phyloP scores from a whole-genome alignment of 306 rosid genomes.

The Lathyrus oleraceus region DNA sequence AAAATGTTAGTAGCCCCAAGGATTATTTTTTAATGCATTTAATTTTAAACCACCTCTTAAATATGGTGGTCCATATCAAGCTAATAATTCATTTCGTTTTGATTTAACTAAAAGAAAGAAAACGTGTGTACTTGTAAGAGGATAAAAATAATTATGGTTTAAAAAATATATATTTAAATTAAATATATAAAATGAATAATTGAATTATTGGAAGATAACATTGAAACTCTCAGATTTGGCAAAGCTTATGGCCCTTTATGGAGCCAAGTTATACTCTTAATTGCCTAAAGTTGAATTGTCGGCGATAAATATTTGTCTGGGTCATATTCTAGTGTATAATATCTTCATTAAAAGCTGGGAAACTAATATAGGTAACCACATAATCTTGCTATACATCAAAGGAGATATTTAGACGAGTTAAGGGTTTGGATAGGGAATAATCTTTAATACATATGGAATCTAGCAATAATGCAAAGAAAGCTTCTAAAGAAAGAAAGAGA shows the following conservation, averaged over 20 bases:
- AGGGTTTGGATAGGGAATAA: too few species aligned
- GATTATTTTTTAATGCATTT: constrained; percentile 37
- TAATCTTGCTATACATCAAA: too few species aligned
- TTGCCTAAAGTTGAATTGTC: neutral
- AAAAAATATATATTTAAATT: neutral
- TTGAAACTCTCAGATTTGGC: neutral
- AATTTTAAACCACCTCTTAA: constrained; percentile 47
- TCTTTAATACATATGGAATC: too few species aligned
- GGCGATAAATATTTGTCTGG: neutral
- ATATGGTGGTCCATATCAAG: constrained; percentile 48
- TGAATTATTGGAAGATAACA: neutral
- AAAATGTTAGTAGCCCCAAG: constrained; percentile 31
- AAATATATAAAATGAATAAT: neutral
- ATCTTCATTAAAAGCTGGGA: constrained; percentile 28
- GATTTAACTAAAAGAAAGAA: neutral
- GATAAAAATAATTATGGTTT: neutral
- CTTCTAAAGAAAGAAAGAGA: too few species aligned
- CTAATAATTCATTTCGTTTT: constrained; percentile 24
- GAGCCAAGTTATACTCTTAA: constrained; percentile 35
- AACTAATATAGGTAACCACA: too few species aligned
- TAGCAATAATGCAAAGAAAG: too few species aligned
- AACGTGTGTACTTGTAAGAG: neutral
- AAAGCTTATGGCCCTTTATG: constrained; percentile 5
- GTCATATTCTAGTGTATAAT: constrained; percentile 18
- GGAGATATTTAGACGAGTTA: too few species aligned